A percentile compares a stretch with the other conserved stretches of the same genome.
Evolutionary conservation across 192 early-diverging fungal genomes (phyloP).

Genomic region (Backusella luteola): DNA sequence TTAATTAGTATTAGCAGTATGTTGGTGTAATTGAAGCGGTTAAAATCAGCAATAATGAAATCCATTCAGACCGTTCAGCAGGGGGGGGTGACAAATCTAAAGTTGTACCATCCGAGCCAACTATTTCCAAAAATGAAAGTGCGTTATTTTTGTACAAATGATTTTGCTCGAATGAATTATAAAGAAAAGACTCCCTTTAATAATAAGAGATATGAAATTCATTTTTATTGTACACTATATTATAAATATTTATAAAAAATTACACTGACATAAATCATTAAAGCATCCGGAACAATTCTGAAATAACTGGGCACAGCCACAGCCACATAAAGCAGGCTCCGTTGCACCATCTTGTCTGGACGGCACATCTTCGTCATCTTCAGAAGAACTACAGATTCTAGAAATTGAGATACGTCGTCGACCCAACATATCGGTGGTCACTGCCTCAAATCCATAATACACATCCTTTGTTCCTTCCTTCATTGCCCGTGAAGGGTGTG

Average conservation of each 20-base stretch:
- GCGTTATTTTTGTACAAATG: not conserved
- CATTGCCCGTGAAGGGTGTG: constrained; percentile 36
- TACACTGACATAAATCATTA: constrained; percentile 46
- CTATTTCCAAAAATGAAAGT: not conserved
- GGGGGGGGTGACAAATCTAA: not conserved
- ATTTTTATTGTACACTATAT: not conserved
- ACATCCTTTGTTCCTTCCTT: constrained; percentile 16
- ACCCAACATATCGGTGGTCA: not conserved
- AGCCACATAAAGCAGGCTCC: constrained; percentile 40
- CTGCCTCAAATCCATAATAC: constrained; percentile 11
- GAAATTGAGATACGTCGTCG: constrained; percentile 7
- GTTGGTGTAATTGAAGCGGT: not conserved
- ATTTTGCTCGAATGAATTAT: not conserved
- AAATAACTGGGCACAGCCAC: constrained; percentile 56
- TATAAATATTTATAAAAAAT: not conserved
- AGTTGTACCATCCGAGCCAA: not conserved
- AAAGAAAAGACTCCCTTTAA: not conserved
- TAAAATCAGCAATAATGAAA: not conserved
- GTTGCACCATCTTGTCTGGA: not conserved
- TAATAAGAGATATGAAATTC: not conserved
- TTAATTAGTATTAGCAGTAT: not conserved
- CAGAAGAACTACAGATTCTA: not conserved
- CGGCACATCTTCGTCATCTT: not conserved
- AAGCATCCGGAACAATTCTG: constrained; percentile 53
- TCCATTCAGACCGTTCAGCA: not conserved